These are phyloP conservation scores for Chalciporus chontae DNA, from an alignment of 768 basidiomycete genomes.

Conservation along the genomic window DNA sequence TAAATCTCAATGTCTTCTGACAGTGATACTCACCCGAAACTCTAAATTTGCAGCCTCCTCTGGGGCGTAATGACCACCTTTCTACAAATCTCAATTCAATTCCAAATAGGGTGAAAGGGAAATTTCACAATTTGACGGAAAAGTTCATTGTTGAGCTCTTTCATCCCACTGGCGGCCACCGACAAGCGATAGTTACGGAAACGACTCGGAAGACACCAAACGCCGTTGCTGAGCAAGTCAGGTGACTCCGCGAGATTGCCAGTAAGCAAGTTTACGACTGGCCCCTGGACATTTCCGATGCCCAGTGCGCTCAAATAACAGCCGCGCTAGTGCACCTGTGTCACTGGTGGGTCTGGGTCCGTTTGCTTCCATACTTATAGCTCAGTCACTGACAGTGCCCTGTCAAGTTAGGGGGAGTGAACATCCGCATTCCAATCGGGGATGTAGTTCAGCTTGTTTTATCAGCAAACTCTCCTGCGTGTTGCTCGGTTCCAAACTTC, in stretches of 20 bases:
- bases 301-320: neutral
- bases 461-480: neutral
- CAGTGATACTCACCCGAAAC: slow-evolving; percentile 1
- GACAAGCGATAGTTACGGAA: too few species aligned
- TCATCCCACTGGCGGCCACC: neutral
- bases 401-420: too few species aligned
- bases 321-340: too few species aligned
- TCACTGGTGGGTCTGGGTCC: too few species aligned
- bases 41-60: neutral
- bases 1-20: neutral
- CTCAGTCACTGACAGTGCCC: neutral
- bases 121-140: neutral
- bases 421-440: slow-evolving; percentile 1
- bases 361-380: neutral
- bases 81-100: too few species aligned
- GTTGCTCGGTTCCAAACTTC: neutral
- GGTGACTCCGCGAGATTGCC: neutral
- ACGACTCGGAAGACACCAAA: too few species aligned
- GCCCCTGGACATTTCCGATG: neutral
- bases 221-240: neutral
- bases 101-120: neutral
- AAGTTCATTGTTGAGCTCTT: neutral
- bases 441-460: slow-evolving; percentile 6
- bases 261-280: neutral
- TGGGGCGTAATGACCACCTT: neutral